Conservation (phyloP, 768 basidiomycete species). For the Russula foetens region DNA sequence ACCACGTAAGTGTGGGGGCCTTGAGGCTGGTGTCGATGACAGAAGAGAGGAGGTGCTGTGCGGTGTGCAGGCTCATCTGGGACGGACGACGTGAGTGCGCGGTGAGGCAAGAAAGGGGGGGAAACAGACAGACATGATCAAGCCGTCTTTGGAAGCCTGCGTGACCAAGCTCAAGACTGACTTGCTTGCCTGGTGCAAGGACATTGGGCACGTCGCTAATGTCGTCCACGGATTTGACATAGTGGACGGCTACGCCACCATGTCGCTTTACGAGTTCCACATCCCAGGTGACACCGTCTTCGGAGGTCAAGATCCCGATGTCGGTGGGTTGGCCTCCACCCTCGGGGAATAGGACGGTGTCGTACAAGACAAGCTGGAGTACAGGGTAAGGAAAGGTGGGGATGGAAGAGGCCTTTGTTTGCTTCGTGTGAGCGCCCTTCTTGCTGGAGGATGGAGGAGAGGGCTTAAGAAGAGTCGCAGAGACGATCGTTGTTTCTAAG, state of each 20-base stretch:
- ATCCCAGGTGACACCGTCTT: conserved; percentile 41
- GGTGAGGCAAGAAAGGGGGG: not conserved
- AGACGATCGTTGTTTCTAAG: conserved; percentile 50
- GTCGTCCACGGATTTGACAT: conserved; percentile 39
- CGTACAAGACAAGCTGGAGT: conserved; percentile 62
- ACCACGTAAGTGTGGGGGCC: conserved; percentile 75
- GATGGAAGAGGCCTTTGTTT: conserved; percentile 44
- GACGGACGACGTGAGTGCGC: not conserved
- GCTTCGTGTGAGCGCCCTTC: conserved; percentile 43
- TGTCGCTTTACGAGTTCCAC: conserved; percentile 61
- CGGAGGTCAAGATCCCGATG: conserved; percentile 45
- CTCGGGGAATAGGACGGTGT: conserved; percentile 77
- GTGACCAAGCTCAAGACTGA: conserved; percentile 47
- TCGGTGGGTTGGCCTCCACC: conserved; percentile 80
- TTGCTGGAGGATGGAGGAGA: conserved; percentile 29
- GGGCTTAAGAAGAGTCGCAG: conserved; percentile 39
- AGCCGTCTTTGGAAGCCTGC: conserved; percentile 56
- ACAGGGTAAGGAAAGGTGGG: conserved; percentile 40
- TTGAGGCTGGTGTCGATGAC: conserved; percentile 58
- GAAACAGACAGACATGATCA: conserved; percentile 48
- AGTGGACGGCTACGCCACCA: conserved; percentile 72
- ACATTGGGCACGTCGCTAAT: conserved; percentile 36
- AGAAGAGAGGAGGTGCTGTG: conserved; percentile 76
- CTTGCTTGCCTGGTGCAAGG: conserved; percentile 44
- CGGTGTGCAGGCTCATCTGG: conserved; percentile 80